Evolutionary conservation across 352 stramenopile genomes (phyloP), one percentile per base, ranked within the genome.

Genomic region (Phytophthora agathidicida): DNA sequence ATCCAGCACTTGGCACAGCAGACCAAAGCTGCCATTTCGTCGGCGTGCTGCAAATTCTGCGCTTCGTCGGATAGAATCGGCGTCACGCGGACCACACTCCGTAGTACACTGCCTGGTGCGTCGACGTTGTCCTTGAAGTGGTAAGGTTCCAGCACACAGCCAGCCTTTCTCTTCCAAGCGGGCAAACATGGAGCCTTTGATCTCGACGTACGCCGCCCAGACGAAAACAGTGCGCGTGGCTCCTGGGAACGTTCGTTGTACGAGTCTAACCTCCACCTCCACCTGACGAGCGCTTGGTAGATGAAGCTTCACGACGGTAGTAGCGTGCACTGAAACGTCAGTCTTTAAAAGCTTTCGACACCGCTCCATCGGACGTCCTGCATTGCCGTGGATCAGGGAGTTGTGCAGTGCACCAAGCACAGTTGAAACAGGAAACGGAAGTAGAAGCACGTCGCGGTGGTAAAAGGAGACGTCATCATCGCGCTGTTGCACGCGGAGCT

Each of bases 121-220:
- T 10, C 16, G 10, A n/a, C 19, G 10, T 22, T 19, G 2, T 10
- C 20, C 13, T 36, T 43, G 20, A 60, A 52, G 3, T 31, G 42
- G 14, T 41, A 19, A 9, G 37, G 37, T 5, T 43, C 47, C 19
- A 49, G 6, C 14, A 38, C 11, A 13, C n/a, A 46, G 24, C 68
- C 63, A 76, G 3, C 69, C 69, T 17, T 60, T 66, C 30, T 77
- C 65, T 16, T 67, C 60, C 24, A 77, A 53, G 2, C 65, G 65
- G 19, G 75, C 46, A 10, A 65, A 68, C 11, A 70, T 62, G n/a
- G 55, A 56, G 3, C 69, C 65, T 11, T 68, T 36, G 19, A 64
- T 66, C 60, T 77, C 65, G 24, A 77, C 58, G 45, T 65, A 59
- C n/a, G 41, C 51, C 10, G 44, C 33, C 65, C 60, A 77, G n/a